A percentile compares a stretch with the other conserved stretches of the same genome.
Conservation (phyloP, 257 asterid species). For the Hygrophila difformis region DNA sequence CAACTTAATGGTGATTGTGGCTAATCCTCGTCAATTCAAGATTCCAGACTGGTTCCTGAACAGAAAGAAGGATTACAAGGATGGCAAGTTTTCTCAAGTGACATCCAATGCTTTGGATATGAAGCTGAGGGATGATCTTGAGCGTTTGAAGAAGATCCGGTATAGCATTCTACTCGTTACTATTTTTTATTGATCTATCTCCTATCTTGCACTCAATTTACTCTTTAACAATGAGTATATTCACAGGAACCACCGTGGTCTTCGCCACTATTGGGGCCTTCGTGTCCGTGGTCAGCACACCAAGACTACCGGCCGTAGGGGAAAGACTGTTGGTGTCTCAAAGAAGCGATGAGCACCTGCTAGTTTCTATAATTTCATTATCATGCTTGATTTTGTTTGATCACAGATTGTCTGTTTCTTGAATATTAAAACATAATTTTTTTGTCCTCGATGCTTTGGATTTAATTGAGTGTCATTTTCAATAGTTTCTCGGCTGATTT, state of each 20-base stretch:
- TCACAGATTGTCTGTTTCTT: no score
- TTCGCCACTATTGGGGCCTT: conserved; percentile 11
- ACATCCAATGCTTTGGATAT: conserved; percentile 46
- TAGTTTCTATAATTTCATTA: neutral
- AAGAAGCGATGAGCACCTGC: conserved; percentile 4
- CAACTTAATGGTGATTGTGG: conserved; percentile 34
- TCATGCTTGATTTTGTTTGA: neutral
- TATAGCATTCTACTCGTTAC: neutral
- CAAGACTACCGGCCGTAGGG: conserved; percentile 14
- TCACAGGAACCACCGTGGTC: conserved; percentile 11
- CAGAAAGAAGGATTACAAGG: conserved; percentile 47
- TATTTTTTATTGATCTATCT: neutral
- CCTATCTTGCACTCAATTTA: neutral
- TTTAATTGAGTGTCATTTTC: no score
- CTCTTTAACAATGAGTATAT: neutral
- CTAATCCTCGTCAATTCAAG: conserved; percentile 41
- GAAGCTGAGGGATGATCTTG: conserved; percentile 49
- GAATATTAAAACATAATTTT: no score
- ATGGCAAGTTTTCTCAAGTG: conserved; percentile 41
- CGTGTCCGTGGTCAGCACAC: conserved; percentile 16
- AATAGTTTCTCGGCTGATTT: no score
- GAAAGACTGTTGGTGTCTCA: conserved; percentile 14
- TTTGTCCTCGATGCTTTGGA: no score
- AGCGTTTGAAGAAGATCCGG: conserved; percentile 26
- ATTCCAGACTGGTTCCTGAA: conserved; percentile 51